Evolutionary conservation across 805 yeast species (phyloP), one percentile per base, ranked within the genome.

Genomic region (Wickerhamomyces strasburgensis): DNA sequence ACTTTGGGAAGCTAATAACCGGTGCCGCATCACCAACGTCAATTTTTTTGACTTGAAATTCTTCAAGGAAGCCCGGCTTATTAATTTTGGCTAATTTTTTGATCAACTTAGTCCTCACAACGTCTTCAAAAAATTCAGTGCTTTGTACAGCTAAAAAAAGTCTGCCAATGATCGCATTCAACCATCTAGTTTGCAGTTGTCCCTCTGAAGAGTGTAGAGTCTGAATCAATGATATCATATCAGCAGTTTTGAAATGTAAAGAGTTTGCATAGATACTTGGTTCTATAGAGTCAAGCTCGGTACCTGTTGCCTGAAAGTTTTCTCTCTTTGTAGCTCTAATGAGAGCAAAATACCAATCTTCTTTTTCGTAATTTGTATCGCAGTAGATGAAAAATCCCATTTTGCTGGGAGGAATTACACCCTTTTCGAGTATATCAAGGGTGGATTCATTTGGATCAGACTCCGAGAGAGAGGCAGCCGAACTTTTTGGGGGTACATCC

Each of bases 311-410:
- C 18, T 33, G 29, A 13, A 35, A 19, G 13, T 48, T 44, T 8
- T 60, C 62, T 5, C 62, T 60, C 42, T 81, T 83, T 0, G 90
- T 74, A 1, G 94, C 94, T 39, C 80, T 68, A n/a, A 90, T 68
- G 37, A 93, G 65, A 1, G 85, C 79, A 59, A 87, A 88, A 56
- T 90, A 93, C 84, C 96, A 80, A 56, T 90, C 96, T 58, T 93
- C 98, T 52, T 90, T 90, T 32, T 82, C 88, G 38, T 72, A 72
- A 47, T 88, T 86, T 33, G 78, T 71, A 48, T 87, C 95, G 30
- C 81, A 73, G 57, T 87, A 85, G 4, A 90, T 59, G 57, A 73
- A 90, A 49, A 74, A 73, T 5, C 61, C 60, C 40, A 54, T 44
- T 21, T 43, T 49, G n/a, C 54, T 49, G 2, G 71, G 67, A 4